Percentiles rank a stretch among this genome's conserved stretches.
These are phyloP conservation scores for Multifurca ochricompacta DNA, from an alignment of 768 basidiomycete genomes.

Conservation along the genomic window DNA sequence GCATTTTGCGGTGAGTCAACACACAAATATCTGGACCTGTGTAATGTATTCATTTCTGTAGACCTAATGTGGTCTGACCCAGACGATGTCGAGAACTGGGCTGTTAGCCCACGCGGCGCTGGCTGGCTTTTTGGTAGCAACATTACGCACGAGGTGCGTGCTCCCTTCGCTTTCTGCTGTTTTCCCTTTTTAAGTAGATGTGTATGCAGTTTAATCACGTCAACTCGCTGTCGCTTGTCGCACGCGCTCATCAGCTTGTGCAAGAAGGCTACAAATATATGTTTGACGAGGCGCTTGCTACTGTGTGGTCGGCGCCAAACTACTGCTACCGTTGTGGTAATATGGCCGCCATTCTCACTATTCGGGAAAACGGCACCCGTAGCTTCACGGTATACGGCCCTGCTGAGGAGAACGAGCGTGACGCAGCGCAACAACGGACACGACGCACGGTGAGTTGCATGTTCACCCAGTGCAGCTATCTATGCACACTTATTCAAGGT, in stretches of 20 bases:
- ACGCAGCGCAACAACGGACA: constrained; percentile 63
- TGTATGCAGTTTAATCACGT: constrained; percentile 77
- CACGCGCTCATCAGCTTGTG: constrained; percentile 93
- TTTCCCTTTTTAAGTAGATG: neutral
- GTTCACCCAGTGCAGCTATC: neutral
- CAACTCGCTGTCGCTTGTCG: constrained; percentile 80
- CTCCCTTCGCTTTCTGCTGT: neutral
- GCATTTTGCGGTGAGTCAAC: constrained; percentile 75
- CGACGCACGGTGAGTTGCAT: constrained; percentile 57
- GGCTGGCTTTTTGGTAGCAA: constrained; percentile 90
- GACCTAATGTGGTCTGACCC: constrained; percentile 99
- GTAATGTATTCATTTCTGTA: constrained; percentile 24
- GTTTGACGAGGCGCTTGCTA: constrained; percentile 89
- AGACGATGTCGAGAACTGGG: constrained; percentile 94
- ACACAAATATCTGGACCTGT: neutral
- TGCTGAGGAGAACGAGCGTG: constrained; percentile 82
- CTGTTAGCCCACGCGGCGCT: constrained; percentile 91
- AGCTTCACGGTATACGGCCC: constrained; percentile 81
- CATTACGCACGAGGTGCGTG: constrained; percentile 72
- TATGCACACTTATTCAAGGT: neutral
- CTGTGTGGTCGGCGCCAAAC: constrained; percentile 90
- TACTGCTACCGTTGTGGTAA: constrained; percentile 87
- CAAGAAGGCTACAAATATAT: constrained; percentile 96
- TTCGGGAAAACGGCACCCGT: constrained; percentile 58
- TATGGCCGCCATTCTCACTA: constrained; percentile 82